phyloP scores from a whole-genome alignment of 2,329 filamentous ascomycete genomes.

The Fusarium nanum region DNA sequence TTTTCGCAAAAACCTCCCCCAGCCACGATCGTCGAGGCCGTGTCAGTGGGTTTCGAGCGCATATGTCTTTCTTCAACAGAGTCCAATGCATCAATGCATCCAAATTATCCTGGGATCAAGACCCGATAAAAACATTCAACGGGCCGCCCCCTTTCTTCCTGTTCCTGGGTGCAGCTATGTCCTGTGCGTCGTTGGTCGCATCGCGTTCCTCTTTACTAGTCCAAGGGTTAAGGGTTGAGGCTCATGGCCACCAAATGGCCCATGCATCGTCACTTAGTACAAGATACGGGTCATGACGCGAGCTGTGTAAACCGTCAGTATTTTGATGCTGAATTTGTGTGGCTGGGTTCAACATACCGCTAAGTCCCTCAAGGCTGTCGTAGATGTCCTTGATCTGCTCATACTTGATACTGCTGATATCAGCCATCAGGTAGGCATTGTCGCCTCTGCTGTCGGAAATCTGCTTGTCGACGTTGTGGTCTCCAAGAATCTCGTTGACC shows the following conservation, averaged over 20 bases:
- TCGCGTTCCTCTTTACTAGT: constrained; percentile 29
- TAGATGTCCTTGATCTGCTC: constrained; percentile 88
- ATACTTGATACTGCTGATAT: constrained; percentile 87
- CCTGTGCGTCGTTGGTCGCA: constrained; percentile 28
- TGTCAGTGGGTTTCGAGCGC: constrained; percentile 6
- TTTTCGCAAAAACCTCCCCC: constrained; percentile 15
- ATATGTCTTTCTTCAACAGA: constrained; percentile 20
- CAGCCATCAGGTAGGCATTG: constrained; percentile 96
- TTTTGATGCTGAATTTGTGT: neutral
- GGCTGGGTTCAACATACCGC: constrained; percentile 67
- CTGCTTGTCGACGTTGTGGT: constrained; percentile 99
- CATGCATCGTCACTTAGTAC: constrained; percentile 51
- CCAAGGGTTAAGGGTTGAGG: constrained; percentile 30
- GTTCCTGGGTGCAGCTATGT: constrained; percentile 21
- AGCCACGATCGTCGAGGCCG: constrained; percentile 29
- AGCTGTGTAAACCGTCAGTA: constrained; percentile 48
- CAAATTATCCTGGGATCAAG: constrained; percentile 27
- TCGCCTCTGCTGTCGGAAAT: constrained; percentile 96
- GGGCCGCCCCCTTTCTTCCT: constrained; percentile 37
- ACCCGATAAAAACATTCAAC: constrained; percentile 29
- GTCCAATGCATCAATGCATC: constrained; percentile 39
- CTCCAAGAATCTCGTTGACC: constrained; percentile 93
- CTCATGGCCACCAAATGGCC: constrained; percentile 13
- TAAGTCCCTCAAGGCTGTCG: constrained; percentile 82
- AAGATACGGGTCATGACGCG: constrained; percentile 61